phyloP scores from a whole-genome alignment of 1,139 yeast species.

The Diutina rugosa region DNA sequence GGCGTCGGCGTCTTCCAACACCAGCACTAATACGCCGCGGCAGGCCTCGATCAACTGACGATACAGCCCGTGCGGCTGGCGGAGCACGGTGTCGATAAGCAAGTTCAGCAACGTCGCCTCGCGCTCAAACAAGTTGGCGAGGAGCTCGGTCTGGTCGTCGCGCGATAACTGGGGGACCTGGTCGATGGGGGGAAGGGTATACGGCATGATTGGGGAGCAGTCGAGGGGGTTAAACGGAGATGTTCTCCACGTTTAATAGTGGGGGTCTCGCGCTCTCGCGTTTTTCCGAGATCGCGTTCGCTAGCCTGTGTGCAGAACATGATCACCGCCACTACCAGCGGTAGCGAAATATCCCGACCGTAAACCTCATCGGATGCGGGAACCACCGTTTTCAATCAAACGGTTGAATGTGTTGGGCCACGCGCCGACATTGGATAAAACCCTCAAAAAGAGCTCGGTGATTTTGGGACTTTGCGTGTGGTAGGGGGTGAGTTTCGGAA shows the following conservation, averaged over 20 bases:
- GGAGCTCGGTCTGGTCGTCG: slow-evolving; percentile 14
- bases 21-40: slow-evolving; percentile 22
- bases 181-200: background rate
- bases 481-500: too few species aligned
- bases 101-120: slow-evolving; percentile 39
- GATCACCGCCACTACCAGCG: too few species aligned
- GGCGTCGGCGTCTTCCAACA: slow-evolving; percentile 10
- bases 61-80: slow-evolving; percentile 18
- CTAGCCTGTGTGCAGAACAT: background rate
- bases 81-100: slow-evolving; percentile 21
- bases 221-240: background rate
- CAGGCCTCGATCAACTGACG: slow-evolving; percentile 36
- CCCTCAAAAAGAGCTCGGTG: too few species aligned
- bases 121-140: slow-evolving; percentile 56
- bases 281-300: background rate
- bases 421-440: too few species aligned
- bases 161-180: background rate
- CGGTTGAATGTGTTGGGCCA: too few species aligned
- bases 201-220: background rate
- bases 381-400: too few species aligned
- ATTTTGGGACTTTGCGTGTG: too few species aligned
- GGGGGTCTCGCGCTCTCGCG: background rate
- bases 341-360: too few species aligned
- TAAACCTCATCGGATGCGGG: too few species aligned
- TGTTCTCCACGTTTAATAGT: background rate